Conservation (phyloP, 257 asterid species). For the Penstemon barbatus region DNA sequence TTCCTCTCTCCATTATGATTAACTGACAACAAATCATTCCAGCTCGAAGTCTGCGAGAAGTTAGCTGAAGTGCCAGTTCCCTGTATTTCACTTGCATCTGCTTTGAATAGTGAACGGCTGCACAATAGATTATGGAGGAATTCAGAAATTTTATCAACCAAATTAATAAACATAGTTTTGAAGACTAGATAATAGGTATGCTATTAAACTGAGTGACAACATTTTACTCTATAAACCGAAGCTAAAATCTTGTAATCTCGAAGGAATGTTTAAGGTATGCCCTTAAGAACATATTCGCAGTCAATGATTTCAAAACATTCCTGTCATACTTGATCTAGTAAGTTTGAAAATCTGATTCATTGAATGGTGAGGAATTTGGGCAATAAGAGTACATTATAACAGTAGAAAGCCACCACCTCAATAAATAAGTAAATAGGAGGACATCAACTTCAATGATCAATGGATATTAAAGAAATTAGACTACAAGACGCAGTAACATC, state of each 20-base stretch:
- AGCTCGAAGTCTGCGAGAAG: slow-evolving; percentile 26
- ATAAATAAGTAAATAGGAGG: not conserved
- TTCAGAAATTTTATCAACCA: slow-evolving; percentile 9
- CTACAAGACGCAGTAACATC: slow-evolving; percentile 2
- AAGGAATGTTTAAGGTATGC: not conserved
- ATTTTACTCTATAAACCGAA: not conserved
- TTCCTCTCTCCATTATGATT: slow-evolving; percentile 24
- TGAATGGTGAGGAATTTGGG: not conserved
- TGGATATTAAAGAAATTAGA: not conserved
- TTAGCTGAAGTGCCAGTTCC: slow-evolving; percentile 25
- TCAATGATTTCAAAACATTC: not conserved
- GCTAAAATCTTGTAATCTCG: slow-evolving; percentile 1
- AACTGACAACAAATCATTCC: slow-evolving; percentile 29
- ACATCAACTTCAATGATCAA: slow-evolving; percentile 14
- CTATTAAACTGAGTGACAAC: slow-evolving; percentile 8
- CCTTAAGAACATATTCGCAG: not conserved
- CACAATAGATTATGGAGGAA: slow-evolving; percentile 22
- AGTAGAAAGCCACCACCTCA: slow-evolving; percentile 10
- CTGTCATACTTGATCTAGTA: not conserved
- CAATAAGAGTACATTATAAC: not conserved
- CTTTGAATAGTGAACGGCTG: slow-evolving; percentile 44
- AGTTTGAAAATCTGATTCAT: slow-evolving; percentile 3
- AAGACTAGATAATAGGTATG: slow-evolving; percentile 5
- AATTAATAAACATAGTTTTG: not conserved
- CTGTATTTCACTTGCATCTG: slow-evolving; percentile 27